Evolutionary conservation across 2,329 filamentous ascomycete genomes (phyloP).

Genomic region (Didymella lethalis): DNA sequence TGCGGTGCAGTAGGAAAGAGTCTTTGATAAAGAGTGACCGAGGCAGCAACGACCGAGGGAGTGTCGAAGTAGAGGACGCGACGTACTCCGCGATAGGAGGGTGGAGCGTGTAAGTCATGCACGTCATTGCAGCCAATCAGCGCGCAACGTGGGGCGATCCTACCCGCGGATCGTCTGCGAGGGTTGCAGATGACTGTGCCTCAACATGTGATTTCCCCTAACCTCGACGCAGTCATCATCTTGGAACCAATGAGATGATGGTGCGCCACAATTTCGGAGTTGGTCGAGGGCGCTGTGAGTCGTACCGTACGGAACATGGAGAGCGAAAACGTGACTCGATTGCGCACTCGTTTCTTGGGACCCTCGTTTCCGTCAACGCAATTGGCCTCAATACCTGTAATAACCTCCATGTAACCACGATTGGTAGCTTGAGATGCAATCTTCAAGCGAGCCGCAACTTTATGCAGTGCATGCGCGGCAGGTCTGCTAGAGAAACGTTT

Average conservation of each 20-base stretch:
- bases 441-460: too few species aligned
- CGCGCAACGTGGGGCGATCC: slow-evolving; percentile 33
- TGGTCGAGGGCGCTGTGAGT: too few species aligned
- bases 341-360: too few species aligned
- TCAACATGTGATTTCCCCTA: not conserved
- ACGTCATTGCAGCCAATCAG: slow-evolving; percentile 40
- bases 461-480: too few species aligned
- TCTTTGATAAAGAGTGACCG: slow-evolving; percentile 4
- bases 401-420: too few species aligned
- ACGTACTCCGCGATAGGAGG: slow-evolving; percentile 33
- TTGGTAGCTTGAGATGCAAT: too few species aligned
- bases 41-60: slow-evolving; percentile 12
- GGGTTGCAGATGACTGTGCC: not conserved
- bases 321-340: too few species aligned
- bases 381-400: too few species aligned
- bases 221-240: too few species aligned
- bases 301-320: too few species aligned
- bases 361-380: too few species aligned
- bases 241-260: not conserved
- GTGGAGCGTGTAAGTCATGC: slow-evolving; percentile 26
- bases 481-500: too few species aligned
- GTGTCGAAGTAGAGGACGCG: slow-evolving; percentile 26
- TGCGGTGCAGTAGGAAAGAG: not conserved
- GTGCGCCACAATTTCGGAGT: not conserved
- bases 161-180: not conserved